Evolutionary conservation across 108 stramenopile species (phyloP).

Genomic region (Cyclotella cryptica): DNA sequence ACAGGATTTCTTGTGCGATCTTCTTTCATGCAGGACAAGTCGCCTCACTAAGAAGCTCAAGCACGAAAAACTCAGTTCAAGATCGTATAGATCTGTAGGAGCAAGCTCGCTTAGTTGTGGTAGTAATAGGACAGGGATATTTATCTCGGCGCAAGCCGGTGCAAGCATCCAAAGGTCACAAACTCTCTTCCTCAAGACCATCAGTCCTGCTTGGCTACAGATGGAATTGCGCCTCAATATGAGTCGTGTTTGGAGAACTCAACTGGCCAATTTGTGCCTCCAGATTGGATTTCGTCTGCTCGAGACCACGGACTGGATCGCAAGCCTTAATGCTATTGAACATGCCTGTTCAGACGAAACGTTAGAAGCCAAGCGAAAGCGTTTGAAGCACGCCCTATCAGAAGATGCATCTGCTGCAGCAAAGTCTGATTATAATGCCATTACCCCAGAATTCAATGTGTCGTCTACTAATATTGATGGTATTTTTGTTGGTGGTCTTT

Average conservation of each 20-base stretch:
- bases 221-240: conserved; percentile 73
- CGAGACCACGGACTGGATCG: conserved; percentile 70
- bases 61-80: conserved; percentile 74
- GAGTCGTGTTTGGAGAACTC: conserved; percentile 75
- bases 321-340: conserved; percentile 71
- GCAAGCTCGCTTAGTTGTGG: not conserved
- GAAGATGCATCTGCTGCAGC: conserved; percentile 14
- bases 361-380: conserved; percentile 63
- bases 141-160: conserved; percentile 13
- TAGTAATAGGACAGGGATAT: not conserved
- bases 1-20: conserved; percentile 74
- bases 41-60: conserved; percentile 90
- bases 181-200: conserved; percentile 70
- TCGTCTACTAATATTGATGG: conserved; percentile 28
- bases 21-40: conserved; percentile 74
- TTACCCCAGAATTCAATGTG: conserved; percentile 33
- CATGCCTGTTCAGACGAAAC: conserved; percentile 57
- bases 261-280: conserved; percentile 76
- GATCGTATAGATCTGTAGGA: conserved; percentile 55
- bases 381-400: conserved; percentile 64
- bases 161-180: conserved; percentile 59
- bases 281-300: conserved; percentile 70
- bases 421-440: not conserved
- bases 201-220: conserved; percentile 62
- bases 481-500: conserved; percentile 48